Evolutionary conservation across 139 green algal species (phyloP).

Genomic region (Astrephomene gubernaculifera): DNA sequence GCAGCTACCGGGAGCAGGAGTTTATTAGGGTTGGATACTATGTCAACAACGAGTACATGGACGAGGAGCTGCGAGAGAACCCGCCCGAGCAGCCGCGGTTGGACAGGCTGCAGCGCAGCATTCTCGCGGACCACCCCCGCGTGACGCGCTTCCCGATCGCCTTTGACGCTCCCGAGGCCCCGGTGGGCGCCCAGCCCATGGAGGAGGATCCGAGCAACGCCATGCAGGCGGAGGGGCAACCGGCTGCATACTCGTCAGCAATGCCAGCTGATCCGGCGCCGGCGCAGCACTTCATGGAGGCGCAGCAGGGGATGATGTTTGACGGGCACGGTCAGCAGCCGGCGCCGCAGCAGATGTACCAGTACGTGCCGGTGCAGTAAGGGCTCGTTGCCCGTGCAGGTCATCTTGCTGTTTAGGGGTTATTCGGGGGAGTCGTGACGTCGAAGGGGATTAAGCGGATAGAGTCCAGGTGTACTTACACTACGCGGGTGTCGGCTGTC

Average conservation of each 20-base stretch:
- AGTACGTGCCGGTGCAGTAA: slow-evolving; percentile 16
- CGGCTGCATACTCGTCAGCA: background rate
- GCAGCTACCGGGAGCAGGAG: slow-evolving; percentile 90
- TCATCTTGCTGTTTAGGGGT: too few species aligned
- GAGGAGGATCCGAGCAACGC: background rate
- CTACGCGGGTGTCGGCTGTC: too few species aligned
- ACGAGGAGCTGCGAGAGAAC: slow-evolving; percentile 88
- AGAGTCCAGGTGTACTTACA: too few species aligned
- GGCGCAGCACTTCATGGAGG: background rate
- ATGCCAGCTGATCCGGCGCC: background rate
- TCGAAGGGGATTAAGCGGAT: too few species aligned
- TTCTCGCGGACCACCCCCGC: slow-evolving; percentile 92
- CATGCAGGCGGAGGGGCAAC: background rate
- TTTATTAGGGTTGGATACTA: slow-evolving; percentile 97
- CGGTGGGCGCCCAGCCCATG: background rate
- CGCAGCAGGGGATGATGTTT: slow-evolving; percentile 1
- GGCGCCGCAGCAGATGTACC: background rate
- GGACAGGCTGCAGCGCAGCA: slow-evolving; percentile 79
- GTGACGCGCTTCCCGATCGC: slow-evolving; percentile 85
- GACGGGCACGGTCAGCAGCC: background rate
- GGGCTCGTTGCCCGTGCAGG: too few species aligned
- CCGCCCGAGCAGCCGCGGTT: slow-evolving; percentile 81
- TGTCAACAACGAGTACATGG: slow-evolving; percentile 95
- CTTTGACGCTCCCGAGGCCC: slow-evolving; percentile 32
- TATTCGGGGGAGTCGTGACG: too few species aligned